phyloP scores from a whole-genome alignment of 1,284 basidiomycete species.

The Omphalotus olearius region DNA sequence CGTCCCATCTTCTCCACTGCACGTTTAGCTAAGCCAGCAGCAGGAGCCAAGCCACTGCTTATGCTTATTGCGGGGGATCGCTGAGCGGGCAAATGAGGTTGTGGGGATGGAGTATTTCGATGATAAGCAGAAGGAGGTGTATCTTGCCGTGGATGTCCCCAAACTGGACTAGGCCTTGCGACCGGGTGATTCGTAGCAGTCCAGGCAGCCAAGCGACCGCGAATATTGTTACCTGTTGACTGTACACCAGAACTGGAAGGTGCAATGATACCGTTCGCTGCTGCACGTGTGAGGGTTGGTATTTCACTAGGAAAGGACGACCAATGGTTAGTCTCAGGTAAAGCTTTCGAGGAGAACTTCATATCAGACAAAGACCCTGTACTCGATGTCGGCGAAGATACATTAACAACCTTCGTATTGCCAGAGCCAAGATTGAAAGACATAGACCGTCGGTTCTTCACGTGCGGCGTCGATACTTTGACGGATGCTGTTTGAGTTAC shows the following conservation, averaged over 20 bases:
- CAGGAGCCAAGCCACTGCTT: conserved; percentile 59
- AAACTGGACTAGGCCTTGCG: conserved; percentile 10
- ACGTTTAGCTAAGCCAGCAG: conserved; percentile 68
- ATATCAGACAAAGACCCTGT: conserved; percentile 22
- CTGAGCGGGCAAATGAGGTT: conserved; percentile 21
- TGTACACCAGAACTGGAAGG: conserved; percentile 32
- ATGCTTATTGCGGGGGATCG: conserved; percentile 70
- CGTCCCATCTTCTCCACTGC: conserved; percentile 73
- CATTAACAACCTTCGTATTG: conserved; percentile 16
- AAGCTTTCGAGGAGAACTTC: conserved; percentile 27
- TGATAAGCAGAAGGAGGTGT: conserved; percentile 25
- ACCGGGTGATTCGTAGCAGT: conserved; percentile 27
- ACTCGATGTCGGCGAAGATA: conserved; percentile 11
- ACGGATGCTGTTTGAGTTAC: conserved; percentile 17
- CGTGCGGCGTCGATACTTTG: conserved; percentile 21
- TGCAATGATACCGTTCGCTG: conserved; percentile 38
- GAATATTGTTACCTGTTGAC: conserved; percentile 38
- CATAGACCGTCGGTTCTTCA: conserved; percentile 53
- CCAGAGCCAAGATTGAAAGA: conserved; percentile 47
- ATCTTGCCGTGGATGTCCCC: background rate
- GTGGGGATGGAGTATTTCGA: conserved; percentile 22
- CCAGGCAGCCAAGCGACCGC: conserved; percentile 48
- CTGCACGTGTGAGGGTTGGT: conserved; percentile 35
- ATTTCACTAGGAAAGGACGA: conserved; percentile 27
- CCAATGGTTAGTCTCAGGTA: conserved; percentile 24